phyloP scores from a whole-genome alignment of 2,329 filamentous ascomycete genomes.

The Thyridium curvatum region DNA sequence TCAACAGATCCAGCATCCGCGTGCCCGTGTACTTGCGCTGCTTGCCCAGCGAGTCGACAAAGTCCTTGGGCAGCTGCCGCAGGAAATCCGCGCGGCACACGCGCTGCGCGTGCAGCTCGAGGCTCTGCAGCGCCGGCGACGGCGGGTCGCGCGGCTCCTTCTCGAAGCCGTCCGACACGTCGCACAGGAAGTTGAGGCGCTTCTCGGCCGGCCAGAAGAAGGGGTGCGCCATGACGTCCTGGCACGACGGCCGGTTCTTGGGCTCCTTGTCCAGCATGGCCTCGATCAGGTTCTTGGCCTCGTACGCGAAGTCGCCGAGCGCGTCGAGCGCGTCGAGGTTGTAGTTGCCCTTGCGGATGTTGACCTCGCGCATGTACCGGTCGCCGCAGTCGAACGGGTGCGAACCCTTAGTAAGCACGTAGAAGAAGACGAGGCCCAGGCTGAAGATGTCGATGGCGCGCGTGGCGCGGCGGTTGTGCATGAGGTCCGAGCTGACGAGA shows the following conservation, averaged over 20 bases:
- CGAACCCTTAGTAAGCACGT: constrained; percentile 86
- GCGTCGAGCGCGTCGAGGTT: constrained; percentile 64
- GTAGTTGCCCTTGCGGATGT: constrained; percentile 86
- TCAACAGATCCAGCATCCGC: constrained; percentile 76
- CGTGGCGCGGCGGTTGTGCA: constrained; percentile 72
- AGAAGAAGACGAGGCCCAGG: constrained; percentile 95
- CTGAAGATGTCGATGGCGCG: constrained; percentile 97
- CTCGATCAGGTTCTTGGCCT: constrained; percentile 79
- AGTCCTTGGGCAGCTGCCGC: constrained; percentile 66
- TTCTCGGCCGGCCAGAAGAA: constrained; percentile 96
- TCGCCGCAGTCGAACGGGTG: constrained; percentile 95
- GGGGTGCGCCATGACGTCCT: constrained; percentile 81
- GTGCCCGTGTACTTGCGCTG: constrained; percentile 90
- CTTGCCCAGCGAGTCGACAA: constrained; percentile 85
- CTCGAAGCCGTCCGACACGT: constrained; percentile 94
- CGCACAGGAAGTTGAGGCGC: constrained; percentile 85
- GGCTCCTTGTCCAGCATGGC: constrained; percentile 64
- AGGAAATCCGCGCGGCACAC: constrained; percentile 72
- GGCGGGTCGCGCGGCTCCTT: constrained; percentile 83
- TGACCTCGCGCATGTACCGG: constrained; percentile 91
- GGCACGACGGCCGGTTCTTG: constrained; percentile 60
- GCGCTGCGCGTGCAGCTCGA: constrained; percentile 45
- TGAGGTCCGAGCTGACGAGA: constrained; percentile 33
- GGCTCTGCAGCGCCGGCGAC: constrained; percentile 56
- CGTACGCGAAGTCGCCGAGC: constrained; percentile 76